Base-by-base conservation (phyloP, 108 stramenopile species). In the Nitzschia putrida region DNA sequence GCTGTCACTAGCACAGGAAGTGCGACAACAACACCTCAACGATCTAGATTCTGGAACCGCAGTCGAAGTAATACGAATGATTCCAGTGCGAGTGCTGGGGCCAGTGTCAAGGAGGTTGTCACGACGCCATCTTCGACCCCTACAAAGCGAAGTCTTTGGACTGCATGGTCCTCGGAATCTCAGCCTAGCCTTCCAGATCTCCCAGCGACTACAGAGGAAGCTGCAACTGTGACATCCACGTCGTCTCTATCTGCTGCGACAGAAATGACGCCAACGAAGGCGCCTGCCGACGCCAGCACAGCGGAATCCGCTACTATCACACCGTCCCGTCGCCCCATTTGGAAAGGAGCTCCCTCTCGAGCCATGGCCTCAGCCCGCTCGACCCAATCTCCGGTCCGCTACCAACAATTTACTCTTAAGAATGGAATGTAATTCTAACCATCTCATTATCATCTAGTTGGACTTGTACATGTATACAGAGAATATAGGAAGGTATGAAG, bases 31-130 rank as follows among this genome's bases (percentile, higher is more conserved):
- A 13, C 52, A 8, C 64, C 64, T 16, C 51, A 37, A 22, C 26
- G 12, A 5, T 53, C 64, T 20, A 37, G 64, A 26, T 44, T 68
- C 42, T 68, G 67, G 67, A 68, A 68, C 42, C 54, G 67, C 23
- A 29, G 54, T 42, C 54, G 67, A 11, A 54, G 67, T 38, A 24
- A 40, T 43, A 53, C 41, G 24, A 6, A 56, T 39, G 64, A 52
- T 66, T 63, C 61, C 3, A 43, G 23, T 13, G 21, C n/a, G 12
- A 63, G 40, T 63, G 14, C 37, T 12, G 37, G 40, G 6, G 7
- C 18, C 61, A 47, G 44, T 45, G 44, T 18, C 18, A 49, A 18
- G 47, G 18, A 16, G 47, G n/a, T 18, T 49, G 18, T 16, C 47
- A 49, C 47, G 3, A 49, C 14, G 6, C 47, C 47, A 49, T 34